Evolutionary conservation across 2,329 filamentous ascomycete genomes (phyloP).

Genomic region (Dactylellina drechsleri): DNA sequence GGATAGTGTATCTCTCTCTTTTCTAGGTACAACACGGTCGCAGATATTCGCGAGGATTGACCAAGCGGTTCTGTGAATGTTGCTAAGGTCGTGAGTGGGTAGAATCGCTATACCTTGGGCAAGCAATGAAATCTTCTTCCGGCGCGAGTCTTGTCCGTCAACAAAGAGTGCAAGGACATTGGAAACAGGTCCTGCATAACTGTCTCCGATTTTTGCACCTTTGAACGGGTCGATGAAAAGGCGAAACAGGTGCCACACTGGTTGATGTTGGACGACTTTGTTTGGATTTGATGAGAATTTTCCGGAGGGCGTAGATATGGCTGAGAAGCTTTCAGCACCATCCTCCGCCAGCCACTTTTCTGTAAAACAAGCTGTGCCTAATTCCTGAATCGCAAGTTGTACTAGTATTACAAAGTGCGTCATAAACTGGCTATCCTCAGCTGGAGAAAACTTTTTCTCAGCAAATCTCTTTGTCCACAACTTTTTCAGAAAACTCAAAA

Average conservation of each 20-base stretch:
- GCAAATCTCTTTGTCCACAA: conserved; percentile 72
- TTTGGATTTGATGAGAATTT: conserved; percentile 66
- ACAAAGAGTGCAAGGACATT: conserved; percentile 55
- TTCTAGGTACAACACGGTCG: conserved; percentile 62
- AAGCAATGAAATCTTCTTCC: conserved; percentile 57
- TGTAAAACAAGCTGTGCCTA: conserved; percentile 72
- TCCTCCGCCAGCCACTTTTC: conserved; percentile 69
- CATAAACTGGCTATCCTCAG: conserved; percentile 62
- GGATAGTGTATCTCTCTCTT: conserved; percentile 61
- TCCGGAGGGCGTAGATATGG: conserved; percentile 74
- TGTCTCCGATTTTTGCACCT: conserved; percentile 65
- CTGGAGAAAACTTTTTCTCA: conserved; percentile 56
- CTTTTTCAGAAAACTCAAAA: conserved; percentile 75
- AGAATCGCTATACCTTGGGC: conserved; percentile 66
- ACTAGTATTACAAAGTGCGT: conserved; percentile 67
- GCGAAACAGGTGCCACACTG: conserved; percentile 74
- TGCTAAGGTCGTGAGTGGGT: conserved; percentile 65
- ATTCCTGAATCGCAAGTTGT: conserved; percentile 66
- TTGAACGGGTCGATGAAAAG: conserved; percentile 68
- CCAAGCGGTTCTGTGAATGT: conserved; percentile 65
- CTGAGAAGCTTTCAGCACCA: conserved; percentile 69
- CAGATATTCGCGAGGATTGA: conserved; percentile 63
- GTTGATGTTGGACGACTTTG: conserved; percentile 65
- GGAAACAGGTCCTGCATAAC: conserved; percentile 57
- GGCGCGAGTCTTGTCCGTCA: conserved; percentile 60